Evolutionary conservation across 2,329 filamentous ascomycete genomes (phyloP).

Genomic region (Metarhizium rileyi): DNA sequence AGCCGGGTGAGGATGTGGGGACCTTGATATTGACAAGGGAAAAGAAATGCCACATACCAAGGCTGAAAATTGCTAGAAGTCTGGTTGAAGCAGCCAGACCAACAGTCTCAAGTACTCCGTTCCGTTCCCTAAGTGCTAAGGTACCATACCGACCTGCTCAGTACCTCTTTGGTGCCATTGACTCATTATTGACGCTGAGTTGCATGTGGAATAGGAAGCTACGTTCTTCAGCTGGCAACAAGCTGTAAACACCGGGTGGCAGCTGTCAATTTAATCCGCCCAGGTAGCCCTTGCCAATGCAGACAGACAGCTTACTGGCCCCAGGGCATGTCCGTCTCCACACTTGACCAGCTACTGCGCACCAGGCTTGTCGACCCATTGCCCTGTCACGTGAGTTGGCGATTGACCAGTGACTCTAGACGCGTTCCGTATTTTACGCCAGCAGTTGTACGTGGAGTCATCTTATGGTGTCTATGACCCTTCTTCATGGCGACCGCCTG

Average conservation of each 20-base stretch:
- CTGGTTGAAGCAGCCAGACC: too few species aligned
- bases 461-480: not conserved
- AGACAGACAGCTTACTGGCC: not conserved
- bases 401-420: not conserved
- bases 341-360: too few species aligned
- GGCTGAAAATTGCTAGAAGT: too few species aligned
- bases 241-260: not conserved
- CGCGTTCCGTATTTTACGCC: not conserved
- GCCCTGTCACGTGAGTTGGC: not conserved
- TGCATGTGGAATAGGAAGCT: too few species aligned
- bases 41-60: too few species aligned
- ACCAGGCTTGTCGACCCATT: not conserved
- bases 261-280: not conserved
- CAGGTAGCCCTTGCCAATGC: not conserved
- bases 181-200: not conserved
- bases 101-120: too few species aligned
- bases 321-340: too few species aligned
- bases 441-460: not conserved
- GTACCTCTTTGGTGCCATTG: too few species aligned
- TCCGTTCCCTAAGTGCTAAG: too few species aligned
- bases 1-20: not conserved
- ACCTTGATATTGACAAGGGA: too few species aligned
- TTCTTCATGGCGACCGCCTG: conserved; percentile 27
- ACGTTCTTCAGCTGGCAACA: not conserved
- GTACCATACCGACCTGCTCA: too few species aligned